phyloP scores from a whole-genome alignment of 257 asterid genomes.

The Solanum sparsipilum region DNA sequence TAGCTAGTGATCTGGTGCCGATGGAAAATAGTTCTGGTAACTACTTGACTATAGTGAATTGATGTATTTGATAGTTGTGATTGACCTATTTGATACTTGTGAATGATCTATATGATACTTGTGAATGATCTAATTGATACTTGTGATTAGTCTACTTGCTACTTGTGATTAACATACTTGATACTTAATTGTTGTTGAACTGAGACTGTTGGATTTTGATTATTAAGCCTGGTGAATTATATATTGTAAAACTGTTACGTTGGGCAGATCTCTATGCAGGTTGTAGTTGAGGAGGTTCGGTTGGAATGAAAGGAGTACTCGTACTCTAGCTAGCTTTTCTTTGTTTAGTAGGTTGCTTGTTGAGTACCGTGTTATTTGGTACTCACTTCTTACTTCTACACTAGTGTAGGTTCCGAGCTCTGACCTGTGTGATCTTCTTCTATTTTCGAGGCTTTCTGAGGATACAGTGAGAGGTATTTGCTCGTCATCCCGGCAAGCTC shows the following conservation, averaged over 20 bases:
- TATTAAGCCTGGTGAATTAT: neutral
- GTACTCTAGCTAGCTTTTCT: too few species aligned
- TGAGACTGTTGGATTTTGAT: neutral
- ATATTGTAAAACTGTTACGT: neutral
- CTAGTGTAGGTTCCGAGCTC: neutral
- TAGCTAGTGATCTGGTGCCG: too few species aligned
- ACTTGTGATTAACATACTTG: neutral
- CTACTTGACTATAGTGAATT: too few species aligned
- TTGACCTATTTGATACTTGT: too few species aligned
- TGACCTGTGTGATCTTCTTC: neutral
- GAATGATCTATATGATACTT: neutral
- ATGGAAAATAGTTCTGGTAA: too few species aligned
- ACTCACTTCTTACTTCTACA: neutral
- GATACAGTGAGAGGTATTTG: neutral
- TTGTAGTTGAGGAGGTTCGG: neutral
- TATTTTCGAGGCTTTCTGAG: neutral
- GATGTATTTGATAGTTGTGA: too few species aligned
- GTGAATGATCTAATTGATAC: neutral
- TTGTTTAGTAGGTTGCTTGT: neutral
- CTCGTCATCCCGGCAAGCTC: neutral
- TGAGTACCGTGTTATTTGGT: neutral
- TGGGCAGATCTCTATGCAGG: neutral
- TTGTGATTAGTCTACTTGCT: neutral
- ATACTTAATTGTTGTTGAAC: neutral
- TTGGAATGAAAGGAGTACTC: neutral